Evolutionary conservation across 2,329 filamentous ascomycete genomes (phyloP), one percentile per base, ranked within the genome.

Genomic region (Exophiala oligosperma): DNA sequence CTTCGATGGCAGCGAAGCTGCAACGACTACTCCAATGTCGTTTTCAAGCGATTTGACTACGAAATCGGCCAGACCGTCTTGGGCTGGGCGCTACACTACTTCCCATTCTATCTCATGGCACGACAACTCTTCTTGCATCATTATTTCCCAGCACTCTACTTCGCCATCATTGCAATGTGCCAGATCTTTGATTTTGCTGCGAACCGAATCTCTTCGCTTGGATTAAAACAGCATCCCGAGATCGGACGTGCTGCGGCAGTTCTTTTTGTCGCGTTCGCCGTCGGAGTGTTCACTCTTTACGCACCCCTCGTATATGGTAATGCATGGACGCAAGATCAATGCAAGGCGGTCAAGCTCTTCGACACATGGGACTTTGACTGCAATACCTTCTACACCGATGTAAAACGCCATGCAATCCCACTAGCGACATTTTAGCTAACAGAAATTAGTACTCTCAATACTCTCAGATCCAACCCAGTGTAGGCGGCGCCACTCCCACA

Each of bases 111-210:
- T 79, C 84, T 99, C 57, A 97, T 99, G 94, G 87, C 94, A 72
- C 92, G 94, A 68, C 94, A 99, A 77, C 86, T 99, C 37, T 99
- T 99, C 83, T 81, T 99, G 62, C 94, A 99, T 75, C 94, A 99
- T 78, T 99, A 99, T 76, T 94, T 99, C 76, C 94, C 94, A 0
- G 94, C 94, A 1, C 84, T 99, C 12, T 96, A 96, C 78, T 99
- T 99, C 72, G 92, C 90, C 62, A 86, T 99, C 69, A 87, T 97
- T 66, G 87, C 90, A 7, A 82, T 97, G 56, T 94, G 88, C 74
- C 93, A 97, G 75, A 83, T 90, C 50, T 93, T 91, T 75, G 94
- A 99, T 76, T 97, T 92, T 70, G 73, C 85, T 55, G 89, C 89
- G 58, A 87, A 86, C 66, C 88, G 94, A 49, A 81, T 96, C 66